These are phyloP conservation scores for Auricularia cornea DNA, from an alignment of 768 basidiomycete genomes.

Conservation along the genomic window DNA sequence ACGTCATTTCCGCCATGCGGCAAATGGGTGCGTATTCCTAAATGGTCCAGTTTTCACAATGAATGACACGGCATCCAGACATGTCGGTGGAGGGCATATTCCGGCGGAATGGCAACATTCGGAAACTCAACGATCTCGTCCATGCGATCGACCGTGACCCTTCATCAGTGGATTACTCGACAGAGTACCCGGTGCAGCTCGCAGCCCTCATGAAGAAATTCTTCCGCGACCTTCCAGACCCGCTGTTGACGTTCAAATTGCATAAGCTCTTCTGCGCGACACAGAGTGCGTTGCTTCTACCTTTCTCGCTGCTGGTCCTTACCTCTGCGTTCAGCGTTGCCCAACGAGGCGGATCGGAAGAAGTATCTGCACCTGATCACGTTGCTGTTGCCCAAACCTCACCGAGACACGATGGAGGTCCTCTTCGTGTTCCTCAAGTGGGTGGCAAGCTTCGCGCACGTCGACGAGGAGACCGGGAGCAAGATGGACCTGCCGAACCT, in stretches of 20 bases:
- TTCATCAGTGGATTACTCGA: slow-evolving; percentile 79
- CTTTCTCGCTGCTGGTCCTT: slow-evolving; percentile 1
- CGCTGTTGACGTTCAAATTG: slow-evolving; percentile 88
- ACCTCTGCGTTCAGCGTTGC: slow-evolving; percentile 45
- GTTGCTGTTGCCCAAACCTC: slow-evolving; percentile 80
- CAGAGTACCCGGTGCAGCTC: slow-evolving; percentile 94
- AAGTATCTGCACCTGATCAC: slow-evolving; percentile 81
- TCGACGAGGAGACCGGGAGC: slow-evolving; percentile 94
- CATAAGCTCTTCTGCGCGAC: slow-evolving; percentile 83
- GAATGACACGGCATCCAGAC: slow-evolving; percentile 41
- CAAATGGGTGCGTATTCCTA: slow-evolving; percentile 77
- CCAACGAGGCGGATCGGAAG: slow-evolving; percentile 66
- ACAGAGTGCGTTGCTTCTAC: slow-evolving; percentile 53
- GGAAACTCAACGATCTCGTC: slow-evolving; percentile 80
- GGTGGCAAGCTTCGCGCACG: slow-evolving; percentile 98
- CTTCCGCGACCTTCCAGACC: slow-evolving; percentile 91
- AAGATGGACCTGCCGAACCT: slow-evolving; percentile 97
- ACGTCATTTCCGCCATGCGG: slow-evolving; percentile 95
- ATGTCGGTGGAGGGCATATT: slow-evolving; percentile 99
- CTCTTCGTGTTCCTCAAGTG: slow-evolving; percentile 98
- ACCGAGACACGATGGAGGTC: slow-evolving; percentile 96
- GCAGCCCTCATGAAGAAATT: slow-evolving; percentile 97
- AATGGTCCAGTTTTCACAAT: no score
- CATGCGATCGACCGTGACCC: slow-evolving; percentile 95
- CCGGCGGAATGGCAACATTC: slow-evolving; percentile 95